Evolutionary conservation across 1,139 yeast genomes (phyloP), one percentile per base, ranked within the genome.

Genomic region (Yamadazyma oceani): DNA sequence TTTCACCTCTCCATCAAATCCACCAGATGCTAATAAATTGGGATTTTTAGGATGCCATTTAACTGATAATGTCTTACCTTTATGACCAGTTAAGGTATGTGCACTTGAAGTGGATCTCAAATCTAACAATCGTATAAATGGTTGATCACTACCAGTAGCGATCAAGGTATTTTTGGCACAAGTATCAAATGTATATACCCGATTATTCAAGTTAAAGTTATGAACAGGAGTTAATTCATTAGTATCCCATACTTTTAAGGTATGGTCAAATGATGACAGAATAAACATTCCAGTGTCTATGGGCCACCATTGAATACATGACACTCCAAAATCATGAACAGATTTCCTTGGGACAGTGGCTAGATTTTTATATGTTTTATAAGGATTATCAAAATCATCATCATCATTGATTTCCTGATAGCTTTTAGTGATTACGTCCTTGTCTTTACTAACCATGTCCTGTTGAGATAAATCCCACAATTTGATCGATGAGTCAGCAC

Each of bases 241-340:
- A 0, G 96, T 75, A 54, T 88, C 96, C 95, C 96, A 90, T 0
- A 88, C 70, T 45, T 83, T 85, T 21, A 89, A 77, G 0, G 79
- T 73, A 42, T 78, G 80, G 55, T 90, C 97, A 55, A 82, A 87
- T 0, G 96, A 86, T 0, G 89, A 80, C 2, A 89, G 75, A 9
- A 88, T 73, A 63, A 89, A 89, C 80, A 90, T 73, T 1, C 96
- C 97, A 17, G 82, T 80, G 57, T 90, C 97, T 37, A 68, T 68
- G 0, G 95, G 90, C 92, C 95, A 90, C 97, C 97, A 90, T 51
- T 75, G 71, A 1, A 87, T 69, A 13, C 78, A 65, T 0, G 95
- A 84, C 0, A 89, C 68, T 0, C 96, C 96, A 56, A 73, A 88
- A 17, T 64, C 60, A 55, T 90, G 97, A 2, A 71, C 82, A 1